Percentiles rank a stretch among this genome's conserved stretches.
Evolutionary conservation across 768 basidiomycete species (phyloP).

Genomic region (Chlorophyllum brunneum): DNA sequence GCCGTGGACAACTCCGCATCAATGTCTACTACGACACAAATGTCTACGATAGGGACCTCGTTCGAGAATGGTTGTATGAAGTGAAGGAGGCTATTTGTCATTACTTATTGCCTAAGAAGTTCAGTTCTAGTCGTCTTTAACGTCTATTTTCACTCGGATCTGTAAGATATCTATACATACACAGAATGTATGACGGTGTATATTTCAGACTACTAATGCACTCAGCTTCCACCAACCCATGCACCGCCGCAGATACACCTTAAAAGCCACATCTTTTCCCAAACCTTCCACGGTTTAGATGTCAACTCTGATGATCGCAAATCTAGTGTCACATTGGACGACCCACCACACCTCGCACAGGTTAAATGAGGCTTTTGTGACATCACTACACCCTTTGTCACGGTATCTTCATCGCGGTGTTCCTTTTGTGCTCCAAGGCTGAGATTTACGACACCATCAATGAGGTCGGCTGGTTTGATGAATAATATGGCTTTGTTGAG

Average conservation of each 20-base stretch:
- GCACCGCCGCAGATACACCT: conserved; percentile 71
- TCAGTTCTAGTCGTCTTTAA: conserved; percentile 3
- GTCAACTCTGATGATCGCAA: conserved; percentile 21
- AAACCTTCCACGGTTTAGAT: conserved; percentile 49
- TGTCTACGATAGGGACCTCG: conserved; percentile 36
- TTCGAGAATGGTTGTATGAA: conserved; percentile 47
- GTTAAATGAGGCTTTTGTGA: conserved; percentile 33
- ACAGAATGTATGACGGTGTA: not conserved
- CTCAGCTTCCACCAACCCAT: conserved; percentile 35
- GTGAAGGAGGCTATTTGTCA: conserved; percentile 28
- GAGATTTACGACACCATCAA: conserved; percentile 53
- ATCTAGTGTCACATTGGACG: conserved; percentile 40
- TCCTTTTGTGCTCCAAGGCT: conserved; percentile 30
- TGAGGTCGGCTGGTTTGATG: conserved; percentile 67
- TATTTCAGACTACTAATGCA: not conserved
- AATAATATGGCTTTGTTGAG: conserved; percentile 67
- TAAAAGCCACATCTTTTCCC: conserved; percentile 58
- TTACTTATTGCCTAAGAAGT: conserved; percentile 23
- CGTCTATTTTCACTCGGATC: not conserved
- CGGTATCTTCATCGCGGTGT: conserved; percentile 50
- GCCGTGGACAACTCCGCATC: conserved; percentile 28
- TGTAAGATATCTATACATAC: not conserved
- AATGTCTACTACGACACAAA: conserved; percentile 41
- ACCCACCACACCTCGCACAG: conserved; percentile 65
- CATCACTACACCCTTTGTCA: conserved; percentile 55